phyloP scores from a whole-genome alignment of 1,284 basidiomycete genomes.

The Coniferiporia sulphurascens region DNA sequence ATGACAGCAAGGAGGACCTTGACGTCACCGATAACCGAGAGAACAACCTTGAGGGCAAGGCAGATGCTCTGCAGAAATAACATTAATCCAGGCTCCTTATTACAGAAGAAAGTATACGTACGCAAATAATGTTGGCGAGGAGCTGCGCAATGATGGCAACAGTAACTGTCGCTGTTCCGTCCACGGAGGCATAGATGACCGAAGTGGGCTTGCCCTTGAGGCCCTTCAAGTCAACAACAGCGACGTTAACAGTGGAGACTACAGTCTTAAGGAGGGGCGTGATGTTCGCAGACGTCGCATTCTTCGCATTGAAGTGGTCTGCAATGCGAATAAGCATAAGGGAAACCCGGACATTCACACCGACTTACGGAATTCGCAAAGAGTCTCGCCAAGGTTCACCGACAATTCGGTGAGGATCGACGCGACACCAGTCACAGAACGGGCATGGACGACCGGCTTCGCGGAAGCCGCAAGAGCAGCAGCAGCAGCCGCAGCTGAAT shows the following conservation, averaged over 20 bases:
- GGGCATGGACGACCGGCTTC: neutral
- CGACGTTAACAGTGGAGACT: neutral
- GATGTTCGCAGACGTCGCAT: neutral
- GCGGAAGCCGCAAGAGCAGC: neutral
- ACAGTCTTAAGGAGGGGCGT: conserved; percentile 9
- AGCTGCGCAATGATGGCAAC: conserved; percentile 8
- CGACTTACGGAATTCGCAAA: neutral
- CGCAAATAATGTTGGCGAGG: conserved; percentile 5
- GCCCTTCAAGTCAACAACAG: neutral
- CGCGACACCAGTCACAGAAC: neutral
- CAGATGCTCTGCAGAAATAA: neutral
- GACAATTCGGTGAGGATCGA: neutral
- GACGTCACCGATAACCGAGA: neutral
- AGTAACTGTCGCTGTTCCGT: conserved; percentile 1
- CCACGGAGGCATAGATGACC: conserved; percentile 4
- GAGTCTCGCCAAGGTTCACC: neutral
- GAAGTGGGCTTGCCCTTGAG: conserved; percentile 6
- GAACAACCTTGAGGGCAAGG: neutral
- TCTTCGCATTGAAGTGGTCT: neutral
- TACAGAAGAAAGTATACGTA: neutral
- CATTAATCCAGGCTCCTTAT: neutral
- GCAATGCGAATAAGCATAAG: neutral
- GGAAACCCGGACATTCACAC: neutral
- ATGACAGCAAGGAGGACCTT: conserved; percentile 6
- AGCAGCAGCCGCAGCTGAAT: too few species aligned